Evolutionary conservation across 805 yeast genomes (phyloP), one percentile per base, ranked within the genome.

Genomic region (Gaillardinia entomophila): DNA sequence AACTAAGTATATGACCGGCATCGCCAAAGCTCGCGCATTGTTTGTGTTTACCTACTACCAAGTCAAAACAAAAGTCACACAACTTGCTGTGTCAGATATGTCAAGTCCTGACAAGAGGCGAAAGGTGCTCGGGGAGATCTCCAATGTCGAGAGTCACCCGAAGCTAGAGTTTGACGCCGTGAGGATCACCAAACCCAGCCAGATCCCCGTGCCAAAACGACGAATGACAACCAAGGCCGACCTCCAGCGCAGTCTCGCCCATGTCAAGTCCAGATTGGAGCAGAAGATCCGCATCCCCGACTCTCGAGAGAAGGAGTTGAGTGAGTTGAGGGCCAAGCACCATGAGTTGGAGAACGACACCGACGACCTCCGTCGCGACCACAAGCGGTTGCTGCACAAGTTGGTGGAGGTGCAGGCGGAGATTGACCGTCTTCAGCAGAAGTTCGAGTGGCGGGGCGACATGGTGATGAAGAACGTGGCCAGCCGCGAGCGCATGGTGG

Each of bases 381-480:
- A 32, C 20, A 30, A 36, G 16, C 42, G 44, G 3, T 28, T 40
- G n/a, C 30, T 24, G 12, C 33, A 32, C 23, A 41, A 40, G 28
- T 27, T 29, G 12, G 23, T 15, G 17, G 30, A 31, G 22, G 32
- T 42, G 12, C 14, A 35, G 14, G 31, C 25, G 13, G 41, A 43
- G 16, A 34, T 32, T 19, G 32, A 36, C 11, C 34, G 37, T 12
- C 5, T 12, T 14, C 16, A 18, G 6, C 25, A 27, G 23, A 45
- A 46, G 24, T 53, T 54, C 22, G 56, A 52, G 15, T 42, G 36
- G 27, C 25, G 48, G 30, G 63, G 53, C 44, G 51, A 41, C 12
- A 41, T 48, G 12, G 44, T 60, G 12, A 54, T 55, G 36, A 45
- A 50, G 7, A 51, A 53, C 22, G 66, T 57, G 1, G 42, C 40